Evolutionary conservation across 1,284 basidiomycete species (phyloP).

Genomic region (Ganoderma lingzhi): DNA sequence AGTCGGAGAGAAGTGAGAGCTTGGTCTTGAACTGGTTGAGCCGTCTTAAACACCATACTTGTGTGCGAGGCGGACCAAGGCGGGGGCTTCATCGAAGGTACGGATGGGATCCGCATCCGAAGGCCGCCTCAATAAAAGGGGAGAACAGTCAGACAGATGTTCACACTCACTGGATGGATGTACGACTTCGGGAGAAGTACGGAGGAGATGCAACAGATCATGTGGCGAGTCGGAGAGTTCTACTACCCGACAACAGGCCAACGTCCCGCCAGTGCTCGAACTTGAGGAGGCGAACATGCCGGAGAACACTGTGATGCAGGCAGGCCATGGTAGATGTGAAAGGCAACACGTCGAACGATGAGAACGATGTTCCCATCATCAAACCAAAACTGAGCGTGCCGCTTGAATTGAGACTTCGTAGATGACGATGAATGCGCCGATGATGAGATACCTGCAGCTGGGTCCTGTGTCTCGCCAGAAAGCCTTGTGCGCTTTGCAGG

Average conservation of each 20-base stretch:
- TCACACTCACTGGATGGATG: no score
- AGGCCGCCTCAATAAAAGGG: no score
- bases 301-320: constrained; percentile 26
- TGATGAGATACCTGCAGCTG: no score
- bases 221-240: constrained; percentile 22
- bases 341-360: constrained; percentile 10
- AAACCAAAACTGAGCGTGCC: constrained; percentile 14
- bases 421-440: no score
- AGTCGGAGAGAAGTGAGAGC: no score
- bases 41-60: no score
- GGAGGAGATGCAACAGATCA: constrained; percentile 18
- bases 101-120: no score
- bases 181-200: not conserved
- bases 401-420: no score
- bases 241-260: constrained; percentile 27
- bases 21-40: not conserved
- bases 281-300: constrained; percentile 28
- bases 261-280: constrained; percentile 9
- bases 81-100: not conserved
- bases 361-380: constrained; percentile 17
- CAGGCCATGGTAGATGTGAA: constrained; percentile 23
- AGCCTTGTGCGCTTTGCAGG: no score
- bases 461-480: no score
- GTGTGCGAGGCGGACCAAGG: not conserved
- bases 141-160: no score